Conservation (phyloP, 2,329 filamentous ascomycete genomes). For the Penicillium sp. region DNA sequence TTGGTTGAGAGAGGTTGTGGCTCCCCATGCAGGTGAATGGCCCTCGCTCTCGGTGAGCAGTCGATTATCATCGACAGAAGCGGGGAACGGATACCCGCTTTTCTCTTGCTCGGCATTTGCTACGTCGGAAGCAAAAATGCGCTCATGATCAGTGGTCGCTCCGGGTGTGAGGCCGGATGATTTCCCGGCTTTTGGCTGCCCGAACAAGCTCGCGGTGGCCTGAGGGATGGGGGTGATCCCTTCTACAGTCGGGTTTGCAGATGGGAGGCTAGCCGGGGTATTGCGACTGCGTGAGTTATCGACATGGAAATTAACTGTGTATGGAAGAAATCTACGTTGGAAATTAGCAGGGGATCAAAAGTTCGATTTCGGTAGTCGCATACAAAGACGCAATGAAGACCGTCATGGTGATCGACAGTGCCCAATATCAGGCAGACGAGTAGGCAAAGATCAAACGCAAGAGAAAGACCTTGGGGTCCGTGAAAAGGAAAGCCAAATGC, state of each 20-base stretch:
- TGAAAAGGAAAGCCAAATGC: constrained; percentile 1
- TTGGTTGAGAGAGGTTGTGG: constrained; percentile 67
- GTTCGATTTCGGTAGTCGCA: constrained; percentile 30
- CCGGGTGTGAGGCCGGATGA: constrained; percentile 40
- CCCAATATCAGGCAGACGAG: constrained; percentile 4
- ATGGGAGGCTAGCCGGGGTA: constrained; percentile 41
- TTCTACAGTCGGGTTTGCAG: constrained; percentile 27
- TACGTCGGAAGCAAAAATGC: constrained; percentile 38
- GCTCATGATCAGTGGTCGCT: constrained; percentile 45
- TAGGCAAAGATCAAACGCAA: constrained; percentile 3
- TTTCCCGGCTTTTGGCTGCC: constrained; percentile 25
- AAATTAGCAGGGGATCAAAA: constrained; percentile 7
- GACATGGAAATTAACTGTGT: constrained; percentile 85
- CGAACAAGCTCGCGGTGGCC: constrained; percentile 38
- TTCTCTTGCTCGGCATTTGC: constrained; percentile 28
- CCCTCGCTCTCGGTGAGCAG: constrained; percentile 71
- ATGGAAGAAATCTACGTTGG: constrained; percentile 74
- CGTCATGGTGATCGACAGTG: constrained; percentile 50
- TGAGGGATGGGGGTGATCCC: constrained; percentile 26
- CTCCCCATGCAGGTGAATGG: constrained; percentile 75
- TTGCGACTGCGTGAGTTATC: constrained; percentile 44
- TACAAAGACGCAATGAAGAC: constrained; percentile 64
- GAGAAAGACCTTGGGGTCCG: neutral
- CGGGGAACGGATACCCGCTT: constrained; percentile 34
- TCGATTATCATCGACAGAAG: constrained; percentile 38